Percentiles rank a stretch among this genome's conserved stretches.
Conservation (phyloP, 441 rosid genomes). For the Populus hybrid region DNA sequence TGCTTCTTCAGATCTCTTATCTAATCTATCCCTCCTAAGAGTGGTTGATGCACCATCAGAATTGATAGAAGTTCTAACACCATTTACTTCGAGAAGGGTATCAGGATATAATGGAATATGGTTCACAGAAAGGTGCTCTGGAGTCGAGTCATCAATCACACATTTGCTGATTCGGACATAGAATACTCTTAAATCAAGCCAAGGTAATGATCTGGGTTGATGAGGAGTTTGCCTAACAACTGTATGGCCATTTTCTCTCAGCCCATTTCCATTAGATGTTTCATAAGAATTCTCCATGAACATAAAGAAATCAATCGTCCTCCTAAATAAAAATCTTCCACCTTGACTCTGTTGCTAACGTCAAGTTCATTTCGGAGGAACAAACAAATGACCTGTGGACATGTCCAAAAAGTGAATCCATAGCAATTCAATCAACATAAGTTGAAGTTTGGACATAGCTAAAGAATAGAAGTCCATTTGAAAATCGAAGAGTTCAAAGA, state of each 20-base stretch:
- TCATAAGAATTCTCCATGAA: slow-evolving; percentile 56
- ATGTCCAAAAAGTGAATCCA: slow-evolving; percentile 12
- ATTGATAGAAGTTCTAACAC: slow-evolving; percentile 44
- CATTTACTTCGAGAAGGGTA: slow-evolving; percentile 74
- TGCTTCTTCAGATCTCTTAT: slow-evolving; percentile 71
- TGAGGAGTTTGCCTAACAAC: slow-evolving; percentile 39
- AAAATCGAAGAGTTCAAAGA: slow-evolving; percentile 1
- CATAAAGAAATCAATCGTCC: slow-evolving; percentile 15
- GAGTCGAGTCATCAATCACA: slow-evolving; percentile 56
- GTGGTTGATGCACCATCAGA: slow-evolving; percentile 47
- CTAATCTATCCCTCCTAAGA: slow-evolving; percentile 70
- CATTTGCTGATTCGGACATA: slow-evolving; percentile 69
- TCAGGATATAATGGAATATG: slow-evolving; percentile 62
- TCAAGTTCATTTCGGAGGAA: slow-evolving; percentile 18
- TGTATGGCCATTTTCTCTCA: slow-evolving; percentile 28
- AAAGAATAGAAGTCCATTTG: not conserved
- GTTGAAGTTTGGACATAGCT: not conserved
- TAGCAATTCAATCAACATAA: not conserved
- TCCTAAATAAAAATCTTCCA: slow-evolving; percentile 27
- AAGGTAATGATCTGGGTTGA: slow-evolving; percentile 38
- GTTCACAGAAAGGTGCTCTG: slow-evolving; percentile 56
- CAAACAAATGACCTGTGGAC: slow-evolving; percentile 29
- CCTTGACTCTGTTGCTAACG: slow-evolving; percentile 17
- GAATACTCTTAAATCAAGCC: slow-evolving; percentile 78
- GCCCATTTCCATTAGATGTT: slow-evolving; percentile 39